Evolutionary conservation across 139 green algal species (phyloP).

Genomic region (Pleodorina starrii): DNA sequence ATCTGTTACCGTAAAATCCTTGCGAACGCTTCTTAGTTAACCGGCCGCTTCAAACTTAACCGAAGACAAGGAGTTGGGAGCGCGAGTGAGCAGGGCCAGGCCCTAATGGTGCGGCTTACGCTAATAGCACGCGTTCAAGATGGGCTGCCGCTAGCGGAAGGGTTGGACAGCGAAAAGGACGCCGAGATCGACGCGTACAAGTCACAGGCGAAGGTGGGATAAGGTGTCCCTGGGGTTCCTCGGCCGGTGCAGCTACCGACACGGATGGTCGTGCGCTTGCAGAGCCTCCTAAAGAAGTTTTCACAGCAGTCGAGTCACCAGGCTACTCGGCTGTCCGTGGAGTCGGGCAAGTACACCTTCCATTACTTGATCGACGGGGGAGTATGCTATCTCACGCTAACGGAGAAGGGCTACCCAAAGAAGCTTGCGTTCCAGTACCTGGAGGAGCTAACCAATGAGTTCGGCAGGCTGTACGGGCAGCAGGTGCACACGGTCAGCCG

Average conservation of each 20-base stretch:
- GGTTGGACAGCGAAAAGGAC: slow-evolving; percentile 93
- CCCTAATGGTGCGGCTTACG: slow-evolving; percentile 94
- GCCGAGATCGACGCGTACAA: slow-evolving; percentile 93
- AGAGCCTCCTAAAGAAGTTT: slow-evolving; percentile 83
- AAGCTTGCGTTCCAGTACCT: slow-evolving; percentile 99
- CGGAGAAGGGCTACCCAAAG: slow-evolving; percentile 93
- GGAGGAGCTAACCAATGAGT: slow-evolving; percentile 97
- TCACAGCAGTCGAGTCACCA: slow-evolving; percentile 53
- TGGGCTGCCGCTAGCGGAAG: slow-evolving; percentile 96
- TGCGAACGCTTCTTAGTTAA: not conserved
- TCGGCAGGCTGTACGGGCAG: slow-evolving; percentile 87
- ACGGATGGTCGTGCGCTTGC: not conserved
- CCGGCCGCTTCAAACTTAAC: not conserved
- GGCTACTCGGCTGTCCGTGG: slow-evolving; percentile 80
- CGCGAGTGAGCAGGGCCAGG: not conserved
- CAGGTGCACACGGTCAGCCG: slow-evolving; percentile 92
- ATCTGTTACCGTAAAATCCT: not conserved
- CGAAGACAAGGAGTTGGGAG: not conserved
- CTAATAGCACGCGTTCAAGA: slow-evolving; percentile 93
- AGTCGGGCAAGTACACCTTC: slow-evolving; percentile 85
- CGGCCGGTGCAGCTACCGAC: not conserved
- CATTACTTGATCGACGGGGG: slow-evolving; percentile 92
- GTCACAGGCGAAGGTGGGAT: slow-evolving; percentile 92
- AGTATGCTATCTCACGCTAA: slow-evolving; percentile 94
- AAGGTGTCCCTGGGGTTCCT: not conserved